phyloP scores from a whole-genome alignment of 1,284 basidiomycete species.

The Tilletia indica region DNA sequence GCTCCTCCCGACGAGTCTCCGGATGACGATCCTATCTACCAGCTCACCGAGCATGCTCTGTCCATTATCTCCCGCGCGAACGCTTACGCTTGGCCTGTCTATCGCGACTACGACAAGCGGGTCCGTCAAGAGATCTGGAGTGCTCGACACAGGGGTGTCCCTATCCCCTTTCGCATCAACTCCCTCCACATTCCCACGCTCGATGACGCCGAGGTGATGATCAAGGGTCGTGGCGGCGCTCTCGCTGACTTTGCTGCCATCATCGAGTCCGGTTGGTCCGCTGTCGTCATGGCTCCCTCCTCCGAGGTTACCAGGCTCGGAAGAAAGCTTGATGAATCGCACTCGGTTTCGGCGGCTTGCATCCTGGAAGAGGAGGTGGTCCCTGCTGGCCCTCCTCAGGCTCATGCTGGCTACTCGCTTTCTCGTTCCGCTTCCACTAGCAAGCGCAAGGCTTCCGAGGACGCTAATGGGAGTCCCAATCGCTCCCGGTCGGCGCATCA shows the following conservation, averaged over 20 bases:
- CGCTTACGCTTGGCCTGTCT: background rate
- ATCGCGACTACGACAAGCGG: background rate
- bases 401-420: too few species aligned
- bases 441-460: too few species aligned
- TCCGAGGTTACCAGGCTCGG: background rate
- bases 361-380: too few species aligned
- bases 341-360: too few species aligned
- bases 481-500: too few species aligned
- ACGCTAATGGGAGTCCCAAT: too few species aligned
- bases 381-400: too few species aligned
- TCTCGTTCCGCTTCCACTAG: too few species aligned
- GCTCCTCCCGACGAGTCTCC: background rate
- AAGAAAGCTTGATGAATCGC: too few species aligned
- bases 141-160: background rate
- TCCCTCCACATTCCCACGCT: background rate
- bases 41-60: background rate
- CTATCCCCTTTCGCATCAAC: background rate
- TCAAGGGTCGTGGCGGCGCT: background rate
- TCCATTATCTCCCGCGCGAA: background rate
- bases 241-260: background rate
- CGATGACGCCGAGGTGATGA: background rate
- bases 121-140: background rate
- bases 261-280: background rate
- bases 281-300: background rate
- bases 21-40: background rate